A percentile compares a stretch with the other conserved stretches of the same genome.
These are phyloP conservation scores for Neostapfia colusana DNA, from an alignment of 176 grass and related monocot genomes.

Conservation along the genomic window DNA sequence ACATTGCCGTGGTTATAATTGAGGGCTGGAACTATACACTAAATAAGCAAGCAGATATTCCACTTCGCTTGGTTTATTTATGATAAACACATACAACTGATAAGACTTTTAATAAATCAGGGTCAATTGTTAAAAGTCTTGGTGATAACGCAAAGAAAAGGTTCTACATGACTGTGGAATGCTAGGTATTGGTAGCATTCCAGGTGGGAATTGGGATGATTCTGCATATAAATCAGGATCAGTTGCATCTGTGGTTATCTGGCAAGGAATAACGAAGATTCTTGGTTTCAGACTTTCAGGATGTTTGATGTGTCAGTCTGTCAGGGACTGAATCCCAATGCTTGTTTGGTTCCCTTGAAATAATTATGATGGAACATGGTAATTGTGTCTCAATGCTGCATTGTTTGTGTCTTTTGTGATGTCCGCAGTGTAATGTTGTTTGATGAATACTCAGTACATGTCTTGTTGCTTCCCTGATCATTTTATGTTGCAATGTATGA, in stretches of 20 bases:
- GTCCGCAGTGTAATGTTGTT: not conserved
- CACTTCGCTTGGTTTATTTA: not conserved
- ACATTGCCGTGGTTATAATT: not conserved
- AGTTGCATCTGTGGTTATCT: too few species aligned
- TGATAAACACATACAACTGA: too few species aligned
- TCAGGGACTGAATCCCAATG: not conserved
- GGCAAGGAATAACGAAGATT: too few species aligned
- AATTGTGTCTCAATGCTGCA: not conserved
- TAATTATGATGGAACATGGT: not conserved
- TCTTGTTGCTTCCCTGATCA: not conserved
- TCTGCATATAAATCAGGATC: too few species aligned
- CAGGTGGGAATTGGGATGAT: too few species aligned
- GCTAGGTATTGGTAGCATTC: too few species aligned
- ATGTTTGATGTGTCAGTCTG: too few species aligned
- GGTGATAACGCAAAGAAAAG: too few species aligned
- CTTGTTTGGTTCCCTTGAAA: not conserved
- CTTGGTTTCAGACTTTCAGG: too few species aligned
- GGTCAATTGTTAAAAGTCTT: too few species aligned
- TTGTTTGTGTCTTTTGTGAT: not conserved
- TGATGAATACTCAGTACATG: not conserved
- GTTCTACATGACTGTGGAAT: too few species aligned
- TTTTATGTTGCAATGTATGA: not conserved
- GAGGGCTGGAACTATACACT: not conserved
- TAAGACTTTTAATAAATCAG: too few species aligned
- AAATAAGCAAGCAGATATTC: not conserved